Conservation (phyloP, 768 basidiomycete genomes). For the Asterophora lycoperdoides region DNA sequence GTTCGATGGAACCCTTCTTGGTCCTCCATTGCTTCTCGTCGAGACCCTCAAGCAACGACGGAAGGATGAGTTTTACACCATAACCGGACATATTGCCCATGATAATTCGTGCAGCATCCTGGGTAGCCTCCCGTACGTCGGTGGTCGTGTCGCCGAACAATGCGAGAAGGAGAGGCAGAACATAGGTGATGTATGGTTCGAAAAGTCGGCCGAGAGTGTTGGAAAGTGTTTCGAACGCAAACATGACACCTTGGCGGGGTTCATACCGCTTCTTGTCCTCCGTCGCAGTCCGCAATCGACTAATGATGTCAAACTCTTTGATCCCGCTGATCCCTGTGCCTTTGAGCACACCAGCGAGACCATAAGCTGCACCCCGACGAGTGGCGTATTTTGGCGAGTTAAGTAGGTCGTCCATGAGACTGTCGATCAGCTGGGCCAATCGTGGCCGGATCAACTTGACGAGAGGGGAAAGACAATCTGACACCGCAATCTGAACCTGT, state of each 20-base stretch:
- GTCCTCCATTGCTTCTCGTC: slow-evolving; percentile 99
- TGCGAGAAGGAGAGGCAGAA: slow-evolving; percentile 77
- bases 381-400: slow-evolving; percentile 82
- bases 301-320: slow-evolving; percentile 79
- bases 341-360: slow-evolving; percentile 86
- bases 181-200: slow-evolving; percentile 85
- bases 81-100: slow-evolving; percentile 95
- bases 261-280: slow-evolving; percentile 91
- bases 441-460: slow-evolving; percentile 64
- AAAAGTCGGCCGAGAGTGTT: slow-evolving; percentile 83
- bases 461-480: slow-evolving; percentile 89
- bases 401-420: slow-evolving; percentile 73
- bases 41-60: slow-evolving; percentile 81
- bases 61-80: slow-evolving; percentile 92
- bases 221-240: slow-evolving; percentile 90
- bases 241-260: slow-evolving; percentile 89
- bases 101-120: slow-evolving; percentile 88
- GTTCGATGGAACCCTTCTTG: slow-evolving; percentile 95
- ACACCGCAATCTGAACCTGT: slow-evolving; percentile 93
- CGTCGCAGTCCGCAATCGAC: slow-evolving; percentile 63
- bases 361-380: slow-evolving; percentile 97
- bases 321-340: slow-evolving; percentile 85
- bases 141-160: slow-evolving; percentile 82
- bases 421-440: slow-evolving; percentile 63
- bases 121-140: slow-evolving; percentile 91